These are phyloP conservation scores for Ophiocordyceps unilateralis DNA, from an alignment of 2,329 filamentous ascomycete species.

Conservation along the genomic window DNA sequence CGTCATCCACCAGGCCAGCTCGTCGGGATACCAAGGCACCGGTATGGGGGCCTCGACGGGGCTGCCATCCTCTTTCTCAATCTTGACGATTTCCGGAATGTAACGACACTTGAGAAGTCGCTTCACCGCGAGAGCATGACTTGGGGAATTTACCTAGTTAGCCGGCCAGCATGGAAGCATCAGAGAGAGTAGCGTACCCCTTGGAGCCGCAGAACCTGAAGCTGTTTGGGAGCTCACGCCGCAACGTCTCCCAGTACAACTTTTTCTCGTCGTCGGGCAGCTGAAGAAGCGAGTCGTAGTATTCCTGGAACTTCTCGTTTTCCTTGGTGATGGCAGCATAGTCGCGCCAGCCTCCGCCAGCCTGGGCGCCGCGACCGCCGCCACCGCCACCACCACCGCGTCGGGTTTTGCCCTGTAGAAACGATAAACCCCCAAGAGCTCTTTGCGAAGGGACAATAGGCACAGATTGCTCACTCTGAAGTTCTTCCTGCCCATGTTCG, in stretches of 20 bases:
- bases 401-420: slow-evolving; percentile 16
- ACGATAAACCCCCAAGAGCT: not conserved
- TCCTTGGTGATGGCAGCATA: slow-evolving; percentile 42
- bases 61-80: slow-evolving; percentile 66
- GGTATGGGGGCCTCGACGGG: slow-evolving; percentile 66
- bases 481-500: slow-evolving; percentile 10
- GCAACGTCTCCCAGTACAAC: slow-evolving; percentile 70
- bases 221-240: slow-evolving; percentile 82
- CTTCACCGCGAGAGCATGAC: slow-evolving; percentile 84
- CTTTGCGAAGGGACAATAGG: not conserved
- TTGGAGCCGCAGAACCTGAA: slow-evolving; percentile 95
- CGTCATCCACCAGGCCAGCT: slow-evolving; percentile 94
- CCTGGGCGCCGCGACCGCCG: slow-evolving; percentile 11
- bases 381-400: slow-evolving; percentile 19
- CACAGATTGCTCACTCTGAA: slow-evolving; percentile 17
- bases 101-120: slow-evolving; percentile 75
- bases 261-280: slow-evolving; percentile 62
- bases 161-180: not conserved
- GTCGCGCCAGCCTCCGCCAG: slow-evolving; percentile 15
- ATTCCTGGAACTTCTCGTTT: slow-evolving; percentile 73
- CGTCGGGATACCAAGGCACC: slow-evolving; percentile 85
- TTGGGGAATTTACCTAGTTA: slow-evolving; percentile 12
- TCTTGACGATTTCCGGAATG: slow-evolving; percentile 75
- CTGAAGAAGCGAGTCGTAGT: slow-evolving; percentile 65
- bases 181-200: slow-evolving; percentile 33